Evolutionary conservation across 2,329 filamentous ascomycete species (phyloP).

Genomic region (Capronia epimyces): DNA sequence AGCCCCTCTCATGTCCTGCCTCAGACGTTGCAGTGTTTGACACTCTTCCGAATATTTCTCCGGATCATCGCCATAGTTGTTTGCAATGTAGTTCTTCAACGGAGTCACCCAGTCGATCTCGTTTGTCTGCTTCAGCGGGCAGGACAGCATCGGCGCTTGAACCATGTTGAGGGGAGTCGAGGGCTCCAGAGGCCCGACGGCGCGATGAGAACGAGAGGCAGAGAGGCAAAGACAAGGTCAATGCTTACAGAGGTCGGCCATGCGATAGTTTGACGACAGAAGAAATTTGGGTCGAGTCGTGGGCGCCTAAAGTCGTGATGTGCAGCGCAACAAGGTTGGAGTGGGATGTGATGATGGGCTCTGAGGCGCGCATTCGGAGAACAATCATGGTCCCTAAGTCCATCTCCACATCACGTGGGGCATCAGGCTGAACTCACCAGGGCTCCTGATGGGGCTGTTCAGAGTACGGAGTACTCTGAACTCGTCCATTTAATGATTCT

Average conservation of each 20-base stretch:
- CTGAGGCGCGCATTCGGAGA: background rate
- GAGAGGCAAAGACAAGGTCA: background rate
- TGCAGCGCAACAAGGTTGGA: background rate
- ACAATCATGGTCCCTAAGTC: background rate
- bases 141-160: slow-evolving; percentile 90
- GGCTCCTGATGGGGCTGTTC: too few species aligned
- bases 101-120: slow-evolving; percentile 97
- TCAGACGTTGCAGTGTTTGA: slow-evolving; percentile 82
- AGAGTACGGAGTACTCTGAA: too few species aligned
- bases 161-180: slow-evolving; percentile 51
- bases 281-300: background rate
- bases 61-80: slow-evolving; percentile 92
- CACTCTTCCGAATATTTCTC: slow-evolving; percentile 96
- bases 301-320: background rate
- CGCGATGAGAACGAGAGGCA: background rate
- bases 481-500: too few species aligned
- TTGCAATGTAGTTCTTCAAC: slow-evolving; percentile 85
- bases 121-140: slow-evolving; percentile 86
- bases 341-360: background rate
- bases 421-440: background rate
- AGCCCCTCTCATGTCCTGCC: slow-evolving; percentile 97
- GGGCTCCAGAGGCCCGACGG: background rate
- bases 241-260: background rate
- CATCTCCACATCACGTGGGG: background rate
- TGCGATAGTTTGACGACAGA: background rate